Base-by-base conservation (phyloP, 257 asterid genomes). In the Fraxinus americana region DNA sequence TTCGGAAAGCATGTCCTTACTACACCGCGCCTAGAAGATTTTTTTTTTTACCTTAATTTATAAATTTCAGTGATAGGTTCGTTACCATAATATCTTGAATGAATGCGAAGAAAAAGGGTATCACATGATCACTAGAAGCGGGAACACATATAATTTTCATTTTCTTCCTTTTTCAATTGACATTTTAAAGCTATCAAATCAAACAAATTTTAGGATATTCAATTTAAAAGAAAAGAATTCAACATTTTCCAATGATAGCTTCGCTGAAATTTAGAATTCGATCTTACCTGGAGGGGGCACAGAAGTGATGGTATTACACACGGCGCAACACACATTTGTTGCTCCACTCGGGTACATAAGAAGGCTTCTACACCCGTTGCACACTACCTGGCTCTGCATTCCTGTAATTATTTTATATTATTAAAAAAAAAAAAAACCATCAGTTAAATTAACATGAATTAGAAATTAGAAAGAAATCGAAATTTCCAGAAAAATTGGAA, bases 361-460 rank as follows among this genome's bases (percentile, higher is more conserved):
- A 75, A 91, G 82, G 80, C 88, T 93, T 90, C 98, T 84, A 65
- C 99, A 96, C 74, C 99, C 98, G 80, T 85, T 92, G 88, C 98
- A 96, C 80, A 93, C 94, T 45, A 95, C 77, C 90, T 95, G 97
- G 88, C 91, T 91, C 98, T 93, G 99, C 99, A 93, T 95, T 82
- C 79, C 91, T 87, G 79, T 76, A 59, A 79, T 67, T 72, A 16
- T 75, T 74, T 78, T 76, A 48, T 34, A 74, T 70, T 4, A 11
- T 45, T 68, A 11, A 3, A 12, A 3, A 14, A 67, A 50, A 65
- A 54, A 79, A 35, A n/a, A n/a, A 57, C 4, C 45, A 73, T 73
- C 57, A 75, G 14, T 21, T 43, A 70, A 50, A 50, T 13, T 7
- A 29, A 71, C 38, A 32, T 27, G 6, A 41, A 71, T 43, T 50